Evolutionary conservation across 306 rosid genomes (phyloP).

Genomic region (Chamaecrista fasciculata): DNA sequence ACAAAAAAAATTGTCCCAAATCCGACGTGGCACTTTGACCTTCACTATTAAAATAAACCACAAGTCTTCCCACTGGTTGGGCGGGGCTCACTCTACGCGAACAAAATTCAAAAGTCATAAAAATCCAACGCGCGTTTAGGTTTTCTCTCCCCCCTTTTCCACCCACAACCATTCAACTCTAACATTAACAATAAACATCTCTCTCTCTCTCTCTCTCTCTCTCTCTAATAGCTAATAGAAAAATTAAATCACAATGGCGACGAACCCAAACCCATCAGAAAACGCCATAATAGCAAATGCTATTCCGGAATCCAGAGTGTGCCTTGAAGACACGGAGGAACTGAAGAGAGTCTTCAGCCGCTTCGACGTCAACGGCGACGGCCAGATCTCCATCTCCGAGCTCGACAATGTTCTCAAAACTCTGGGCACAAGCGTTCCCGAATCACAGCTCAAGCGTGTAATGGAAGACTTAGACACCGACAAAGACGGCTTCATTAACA

Average conservation of each 20-base stretch:
- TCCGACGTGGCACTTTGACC: too few relatives aligned
- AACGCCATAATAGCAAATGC: background rate
- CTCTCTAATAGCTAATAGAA: too few relatives aligned
- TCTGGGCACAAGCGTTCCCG: constrained; percentile 46
- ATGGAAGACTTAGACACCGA: constrained; percentile 84
- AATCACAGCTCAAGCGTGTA: constrained; percentile 48
- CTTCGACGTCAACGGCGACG: constrained; percentile 89
- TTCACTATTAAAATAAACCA: too few relatives aligned
- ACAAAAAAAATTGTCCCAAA: too few relatives aligned
- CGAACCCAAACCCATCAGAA: constrained; percentile 7
- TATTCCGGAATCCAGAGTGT: constrained; percentile 18
- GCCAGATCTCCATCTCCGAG: constrained; percentile 72
- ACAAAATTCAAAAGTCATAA: too few relatives aligned
- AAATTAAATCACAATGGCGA: constrained; percentile 41
- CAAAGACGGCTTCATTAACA: constrained; percentile 64
- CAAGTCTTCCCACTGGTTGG: too few relatives aligned
- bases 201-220: too few relatives aligned
- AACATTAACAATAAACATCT: too few relatives aligned
- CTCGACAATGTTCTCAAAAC: constrained; percentile 57
- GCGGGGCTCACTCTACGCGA: too few relatives aligned
- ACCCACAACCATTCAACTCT: too few relatives aligned
- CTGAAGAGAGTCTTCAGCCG: constrained; percentile 59
- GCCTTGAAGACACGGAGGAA: constrained; percentile 49
- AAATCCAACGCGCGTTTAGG: too few relatives aligned
- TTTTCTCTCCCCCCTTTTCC: too few relatives aligned